Evolutionary conservation across 441 rosid species (phyloP), one percentile per base, ranked within the genome.

Genomic region (Melastoma candidum): DNA sequence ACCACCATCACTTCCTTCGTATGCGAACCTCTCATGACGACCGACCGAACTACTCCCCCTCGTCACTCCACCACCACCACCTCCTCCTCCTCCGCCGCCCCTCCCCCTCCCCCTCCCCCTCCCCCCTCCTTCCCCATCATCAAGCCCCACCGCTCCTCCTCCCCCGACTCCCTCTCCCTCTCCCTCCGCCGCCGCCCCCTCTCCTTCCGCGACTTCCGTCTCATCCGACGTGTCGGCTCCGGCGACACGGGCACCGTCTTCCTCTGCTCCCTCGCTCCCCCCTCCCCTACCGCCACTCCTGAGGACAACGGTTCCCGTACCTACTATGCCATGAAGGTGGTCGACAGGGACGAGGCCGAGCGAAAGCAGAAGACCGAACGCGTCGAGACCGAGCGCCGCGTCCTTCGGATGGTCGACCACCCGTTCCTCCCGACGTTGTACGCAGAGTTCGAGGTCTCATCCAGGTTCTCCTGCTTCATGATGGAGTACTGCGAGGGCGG

Each of bases 171-270:
- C 59, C 79, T 83, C 95, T 67, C 86, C 11, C 80, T 84, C 59
- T 79, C 81, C 73, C 80, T 75, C 60, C 72, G 78, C 44, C 63
- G 80, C 1, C 70, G 73, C 51, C 27, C 70, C 0, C 85, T 82
- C 12, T 69, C 84, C 2, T 75, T 87, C 71, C 77, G 87, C 11
- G 95, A 92, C 73, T 88, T 92, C 63, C 71, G 68, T 2, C 86
- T 85, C 53, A 60, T 76, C 64, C 86, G 94, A 44, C 79, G 78
- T 27, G 69, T 92, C 51, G 98, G 98, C 3, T 68, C 90, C 12
- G 98, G 98, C 45, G 96, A 92, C 22, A 84, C 88, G 57, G 98
- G 98, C 0, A 85, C 94, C 0, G 98, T 92, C 0, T 88, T 79
- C 65, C 75, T 92, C 44, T 92, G 98, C 64, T 77, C 74, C 3